Evolutionary conservation across 306 rosid species (phyloP), one percentile per base, ranked within the genome.

Genomic region (Acacia confusa): DNA sequence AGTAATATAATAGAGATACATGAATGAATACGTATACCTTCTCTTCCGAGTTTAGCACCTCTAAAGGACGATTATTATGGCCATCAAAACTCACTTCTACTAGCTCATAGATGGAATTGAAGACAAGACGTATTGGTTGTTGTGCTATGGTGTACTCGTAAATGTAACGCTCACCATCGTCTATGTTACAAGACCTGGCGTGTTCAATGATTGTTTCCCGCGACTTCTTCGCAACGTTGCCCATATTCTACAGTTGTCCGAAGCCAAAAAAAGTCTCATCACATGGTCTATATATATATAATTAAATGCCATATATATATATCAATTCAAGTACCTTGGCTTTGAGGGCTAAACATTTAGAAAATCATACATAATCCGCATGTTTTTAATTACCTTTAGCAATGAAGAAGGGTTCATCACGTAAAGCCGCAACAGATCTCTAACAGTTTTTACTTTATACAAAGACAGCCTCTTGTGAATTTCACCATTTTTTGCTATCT

Each of bases 191-290:
- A 32, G 70, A 4, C 64, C 43, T 34, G n/a, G 97, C 97, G 47
- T 92, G 93, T 4, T 58, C 70, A 72, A 88, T 64, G 44, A 91
- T 89, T 15, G 2, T 34, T 0, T 60, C 57, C 97, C 91, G 90
- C 8, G 17, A 12, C 63, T 16, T 81, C 27, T 34, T 78, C 1
- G 85, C 38, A 81, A 78, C 48, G 2, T 64, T 36, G 11, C 74
- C 72, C 7, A 90, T 82, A 11, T 68, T 79, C 98, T 94, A 81
- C 77, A 8, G 10, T 86, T 28, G 77, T 71, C 83, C 66, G 1
- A 22, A 38, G 25, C 27, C 40, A 36, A 36, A 79, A 67, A 82
- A 81, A 10, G 48, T 68, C 70, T 48, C 20, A 22, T 69, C 17
- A 0, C 4, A 58, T 4, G 22, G 52, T 13, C 75, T 74, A 58